Evolutionary conservation across 257 asterid species (phyloP), one percentile per base, ranked within the genome.

Genomic region (Fraxinus excelsior): DNA sequence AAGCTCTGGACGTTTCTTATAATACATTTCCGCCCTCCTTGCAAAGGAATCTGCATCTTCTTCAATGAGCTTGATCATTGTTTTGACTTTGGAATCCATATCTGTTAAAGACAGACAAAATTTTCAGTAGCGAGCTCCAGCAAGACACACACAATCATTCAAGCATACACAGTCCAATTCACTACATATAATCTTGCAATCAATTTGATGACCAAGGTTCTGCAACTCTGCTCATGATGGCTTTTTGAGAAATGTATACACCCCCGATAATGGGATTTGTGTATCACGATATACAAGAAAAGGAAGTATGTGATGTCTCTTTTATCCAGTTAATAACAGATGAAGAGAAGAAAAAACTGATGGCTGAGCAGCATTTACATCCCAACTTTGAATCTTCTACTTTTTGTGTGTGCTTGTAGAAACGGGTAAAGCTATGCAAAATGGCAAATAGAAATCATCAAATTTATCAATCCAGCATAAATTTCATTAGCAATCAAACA

Each of bases 31-130:
- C 10, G 99, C 99, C 86, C 99, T 91, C 85, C 95, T 90, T 19
- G 99, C 99, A 79, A 96, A 96, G 80, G 98, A 91, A 84, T 96
- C 99, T 0, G 97, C 99, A 80, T 96, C 99, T 85, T 90, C 97
- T 84, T 96, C 97, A 38, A 96, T 88, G 85, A 96, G 94, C 88
- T 96, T 94, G 85, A 96, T 96, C 99, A 96, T 96, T 28, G 88
- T 75, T 84, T 96, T 96, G 62, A 96, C 98, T 75, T 93, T 94
- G 73, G 79, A 80, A 84, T 96, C 99, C 98, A 94, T 94, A 83
- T 91, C 99, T 96, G 71, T 76, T 42, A 79, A 79, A 81, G 77
- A 7, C 58, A 74, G 77, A 64, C 68, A 58, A 42, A 38, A 75
- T 10, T 38, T 77, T 72, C 81, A 82, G 37, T 32, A 77, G 71